These are phyloP conservation scores for Leavenworthia alabamica DNA, from an alignment of 345 rosid genomes.

Conservation along the genomic window DNA sequence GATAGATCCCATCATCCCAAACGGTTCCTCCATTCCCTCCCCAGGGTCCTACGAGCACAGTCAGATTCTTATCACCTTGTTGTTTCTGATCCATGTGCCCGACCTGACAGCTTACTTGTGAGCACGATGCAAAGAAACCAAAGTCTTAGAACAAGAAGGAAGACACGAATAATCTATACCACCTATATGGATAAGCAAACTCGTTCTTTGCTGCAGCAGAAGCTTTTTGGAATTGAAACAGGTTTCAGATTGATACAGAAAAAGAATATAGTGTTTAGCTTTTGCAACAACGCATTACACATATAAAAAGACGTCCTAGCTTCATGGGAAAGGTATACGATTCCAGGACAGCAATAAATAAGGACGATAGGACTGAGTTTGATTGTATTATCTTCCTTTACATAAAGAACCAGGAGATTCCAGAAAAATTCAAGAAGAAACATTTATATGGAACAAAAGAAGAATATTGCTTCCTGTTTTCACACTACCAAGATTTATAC, in stretches of 20 bases:
- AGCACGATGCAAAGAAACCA: constrained; percentile 7
- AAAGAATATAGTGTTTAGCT: not conserved
- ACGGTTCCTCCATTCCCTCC: constrained; percentile 69
- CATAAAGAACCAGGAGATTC: constrained; percentile 19
- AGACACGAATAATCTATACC: constrained; percentile 6
- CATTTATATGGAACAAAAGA: constrained; percentile 11
- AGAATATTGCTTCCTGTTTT: constrained; percentile 6
- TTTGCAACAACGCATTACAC: not conserved
- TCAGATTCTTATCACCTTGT: constrained; percentile 22
- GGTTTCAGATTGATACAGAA: constrained; percentile 1
- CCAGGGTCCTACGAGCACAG: constrained; percentile 58
- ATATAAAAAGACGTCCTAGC: constrained; percentile 7
- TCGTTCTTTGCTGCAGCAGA: not conserved
- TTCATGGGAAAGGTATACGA: constrained; percentile 21
- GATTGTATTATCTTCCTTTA: constrained; percentile 7
- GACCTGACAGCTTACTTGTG: constrained; percentile 4
- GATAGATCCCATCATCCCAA: constrained; percentile 69
- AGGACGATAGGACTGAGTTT: not conserved
- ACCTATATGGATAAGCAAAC: constrained; percentile 5
- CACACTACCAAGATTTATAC: constrained; percentile 1
- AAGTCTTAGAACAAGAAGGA: not conserved
- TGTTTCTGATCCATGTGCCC: constrained; percentile 17
- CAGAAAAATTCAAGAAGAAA: constrained; percentile 26
- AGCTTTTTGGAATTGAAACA: not conserved
- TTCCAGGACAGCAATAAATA: constrained; percentile 9